These are phyloP conservation scores for Epichloe typhina DNA, from an alignment of 2,329 filamentous ascomycete species.

Conservation along the genomic window DNA sequence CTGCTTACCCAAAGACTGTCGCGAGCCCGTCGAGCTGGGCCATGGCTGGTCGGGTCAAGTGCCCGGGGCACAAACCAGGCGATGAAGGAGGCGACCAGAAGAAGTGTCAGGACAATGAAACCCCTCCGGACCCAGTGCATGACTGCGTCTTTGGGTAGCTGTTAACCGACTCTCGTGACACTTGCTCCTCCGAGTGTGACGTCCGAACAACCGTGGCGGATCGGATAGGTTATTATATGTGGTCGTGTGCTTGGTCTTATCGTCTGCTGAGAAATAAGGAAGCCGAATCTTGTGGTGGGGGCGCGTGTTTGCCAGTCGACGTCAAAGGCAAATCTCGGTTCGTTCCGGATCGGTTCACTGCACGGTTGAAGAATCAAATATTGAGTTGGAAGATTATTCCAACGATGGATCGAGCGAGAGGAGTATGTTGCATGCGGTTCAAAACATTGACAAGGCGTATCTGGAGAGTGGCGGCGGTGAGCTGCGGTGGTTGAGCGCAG, in stretches of 20 bases:
- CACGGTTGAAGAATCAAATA: too few species aligned
- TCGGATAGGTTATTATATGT: not conserved
- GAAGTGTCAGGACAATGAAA: conserved; percentile 23
- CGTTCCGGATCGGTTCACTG: not conserved
- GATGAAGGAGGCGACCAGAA: conserved; percentile 33
- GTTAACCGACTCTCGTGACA: not conserved
- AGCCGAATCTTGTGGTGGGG: not conserved
- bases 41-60: conserved; percentile 51
- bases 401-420: too few species aligned
- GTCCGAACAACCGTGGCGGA: not conserved
- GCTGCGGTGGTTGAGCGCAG: too few species aligned
- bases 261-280: not conserved
- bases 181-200: not conserved
- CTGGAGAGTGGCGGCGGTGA: too few species aligned
- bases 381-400: too few species aligned
- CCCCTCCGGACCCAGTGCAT: conserved; percentile 37
- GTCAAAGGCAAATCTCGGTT: not conserved
- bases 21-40: conserved; percentile 45
- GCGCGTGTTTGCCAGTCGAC: not conserved
- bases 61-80: conserved; percentile 38
- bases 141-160: conserved; percentile 3
- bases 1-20: conserved; percentile 57
- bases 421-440: too few species aligned
- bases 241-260: not conserved
- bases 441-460: too few species aligned